These are phyloP conservation scores for Trypanosomatidae sp. DNA, from an alignment of 208 protist species.

Conservation along the genomic window DNA sequence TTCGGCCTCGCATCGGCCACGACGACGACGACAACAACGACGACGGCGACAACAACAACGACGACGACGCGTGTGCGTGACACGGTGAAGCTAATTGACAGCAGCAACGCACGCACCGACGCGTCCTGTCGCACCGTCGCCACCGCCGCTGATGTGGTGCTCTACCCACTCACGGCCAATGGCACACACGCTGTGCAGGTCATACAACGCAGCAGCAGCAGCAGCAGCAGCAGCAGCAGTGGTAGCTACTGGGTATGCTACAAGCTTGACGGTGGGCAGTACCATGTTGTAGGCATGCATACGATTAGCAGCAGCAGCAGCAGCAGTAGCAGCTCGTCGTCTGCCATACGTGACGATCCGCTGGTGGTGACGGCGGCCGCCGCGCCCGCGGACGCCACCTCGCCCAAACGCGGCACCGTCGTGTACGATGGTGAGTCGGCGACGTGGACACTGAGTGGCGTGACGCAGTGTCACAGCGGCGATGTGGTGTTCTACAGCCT, in stretches of 20 bases:
- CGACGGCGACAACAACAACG: conserved; percentile 13
- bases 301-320: not conserved
- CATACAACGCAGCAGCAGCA: not conserved
- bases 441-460: conserved; percentile 38
- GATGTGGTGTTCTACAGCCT: conserved; percentile 74
- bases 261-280: conserved; percentile 77
- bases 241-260: conserved; percentile 67
- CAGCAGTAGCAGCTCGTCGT: not conserved
- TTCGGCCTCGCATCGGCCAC: conserved; percentile 41
- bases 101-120: conserved; percentile 7
- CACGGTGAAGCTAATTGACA: conserved; percentile 45
- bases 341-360: too few species aligned
- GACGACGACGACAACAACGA: conserved; percentile 8
- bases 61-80: conserved; percentile 22
- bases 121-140: conserved; percentile 11
- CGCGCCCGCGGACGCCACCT: conserved; percentile 26
- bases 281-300: conserved; percentile 28
- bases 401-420: conserved; percentile 12
- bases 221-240: conserved; percentile 2
- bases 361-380: conserved; percentile 16
- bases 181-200: conserved; percentile 54
- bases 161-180: conserved; percentile 50
- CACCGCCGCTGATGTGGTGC: conserved; percentile 5
- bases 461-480: conserved; percentile 1
- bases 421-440: conserved; percentile 39